Evolutionary conservation across 495 filamentous ascomycete genomes (phyloP), one percentile per base, ranked within the genome.

Genomic region (Podospora sp.): DNA sequence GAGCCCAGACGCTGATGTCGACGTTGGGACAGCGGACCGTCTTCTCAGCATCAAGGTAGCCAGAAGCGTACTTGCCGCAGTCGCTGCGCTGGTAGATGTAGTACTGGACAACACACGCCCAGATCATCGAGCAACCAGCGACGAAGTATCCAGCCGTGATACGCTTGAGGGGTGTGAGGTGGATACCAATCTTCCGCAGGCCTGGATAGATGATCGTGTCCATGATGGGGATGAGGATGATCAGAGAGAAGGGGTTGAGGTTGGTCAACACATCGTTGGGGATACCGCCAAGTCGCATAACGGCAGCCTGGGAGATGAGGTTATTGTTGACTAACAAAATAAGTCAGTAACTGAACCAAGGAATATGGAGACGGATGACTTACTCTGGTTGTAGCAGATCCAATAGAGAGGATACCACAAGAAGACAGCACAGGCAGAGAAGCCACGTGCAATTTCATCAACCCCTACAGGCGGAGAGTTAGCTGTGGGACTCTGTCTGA

Each of bases 181-280:
- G 82, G 77, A 92, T 80, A 4, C 86, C 84, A 20, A 79, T 68
- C 52, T 83, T 87, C 62, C 89, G 87, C 16, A 94, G 78, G 7
- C 72, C 71, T 0, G 92, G 92, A 74, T 93, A 95, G 60, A 94
- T 29, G 62, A 91, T 35, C 12, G 82, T 77, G 71, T 95, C 92
- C 68, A 85, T 82, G 63, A 94, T 83, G 9, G 92, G 92, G 63
- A 94, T 92, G 67, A 93, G 84, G 75, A 95, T 90, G 74, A 94
- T 85, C 46, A 94, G 78, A 1, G 90, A 82, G 65, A 94, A 80
- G 14, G 92, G 91, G 74, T 94, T 88, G 29, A 95, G 84, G 74
- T 94, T 95, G 69, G 85, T 85, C 70, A 94, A 81, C 26, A 94
- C 83, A 72, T 95, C 92, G 78, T 94, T 92, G 60, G 92, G 92